Evolutionary conservation across 148 eudicot species (phyloP), one percentile per base, ranked within the genome.

Genomic region (Nepenthes gracilis): DNA sequence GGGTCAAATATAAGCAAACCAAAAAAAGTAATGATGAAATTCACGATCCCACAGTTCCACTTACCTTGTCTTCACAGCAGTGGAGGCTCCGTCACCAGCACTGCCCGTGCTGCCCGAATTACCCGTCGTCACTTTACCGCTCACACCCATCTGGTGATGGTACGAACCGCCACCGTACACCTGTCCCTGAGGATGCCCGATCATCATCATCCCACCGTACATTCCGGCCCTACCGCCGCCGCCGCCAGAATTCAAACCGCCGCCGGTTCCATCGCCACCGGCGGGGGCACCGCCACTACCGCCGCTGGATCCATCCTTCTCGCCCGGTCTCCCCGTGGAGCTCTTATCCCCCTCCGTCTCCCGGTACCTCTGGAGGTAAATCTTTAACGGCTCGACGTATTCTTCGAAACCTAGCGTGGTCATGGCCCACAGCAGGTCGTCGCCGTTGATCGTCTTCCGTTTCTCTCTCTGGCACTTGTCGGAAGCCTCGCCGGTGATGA

Each of bases 401-500:
- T 83, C 84, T 52, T 83, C 84, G 58, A 83, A 83, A 2, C 80
- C 82, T 5, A 83, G 55, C 6, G 84, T 80, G 0, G 82, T 78
- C 78, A 80, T 77, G 0, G 88, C 88, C 87, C 88, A 83, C 1
- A 83, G 72, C 33, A 80, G 55, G 56, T 80, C 88, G 55, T 80
- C 84, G 38, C 84, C 88, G 52, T 80, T 80, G 32, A 80, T 78
- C 43, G 84, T 83, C 78, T 80, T 83, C 57, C 88, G 58, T 67
- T 83, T 83, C 75, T 83, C 88, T 14, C 85, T 57, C 70, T 78
- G 88, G 43, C 88, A 83, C 71, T 78, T 83, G 33, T 78, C 82
- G 2, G 88, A 80, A 5, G 84, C 88, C 82, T 87, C 95, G 68
- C 96, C 84, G 7, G 96, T 87, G 61, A 87, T 71, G 73, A 87